Conservation (phyloP, 177 flowering plant genomes). For the Telopea speciosissima region DNA sequence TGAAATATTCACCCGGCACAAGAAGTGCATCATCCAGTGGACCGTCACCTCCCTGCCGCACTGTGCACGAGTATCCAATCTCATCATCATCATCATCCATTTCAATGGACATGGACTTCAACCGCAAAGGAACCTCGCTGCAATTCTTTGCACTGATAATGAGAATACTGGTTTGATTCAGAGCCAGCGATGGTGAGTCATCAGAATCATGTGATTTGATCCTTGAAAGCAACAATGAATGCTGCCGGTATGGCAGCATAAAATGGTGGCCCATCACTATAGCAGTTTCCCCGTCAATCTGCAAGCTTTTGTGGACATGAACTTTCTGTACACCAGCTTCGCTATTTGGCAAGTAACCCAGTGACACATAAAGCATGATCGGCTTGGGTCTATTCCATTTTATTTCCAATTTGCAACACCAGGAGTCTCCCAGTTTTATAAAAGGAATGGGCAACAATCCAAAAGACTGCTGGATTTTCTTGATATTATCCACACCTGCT, state of each 20-base stretch:
- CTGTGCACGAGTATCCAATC: conserved; percentile 26
- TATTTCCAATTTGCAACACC: conserved; percentile 86
- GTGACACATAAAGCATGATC: conserved; percentile 75
- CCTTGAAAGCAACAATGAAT: conserved; percentile 62
- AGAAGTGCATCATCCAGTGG: conserved; percentile 35
- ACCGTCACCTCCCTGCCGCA: conserved; percentile 29
- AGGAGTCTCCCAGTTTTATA: conserved; percentile 54
- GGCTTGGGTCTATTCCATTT: conserved; percentile 94
- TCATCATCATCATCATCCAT: conserved; percentile 38
- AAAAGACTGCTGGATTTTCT: conserved; percentile 81
- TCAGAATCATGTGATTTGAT: conserved; percentile 44
- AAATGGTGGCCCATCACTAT: conserved; percentile 53
- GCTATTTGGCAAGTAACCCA: conserved; percentile 59
- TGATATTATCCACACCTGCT: conserved; percentile 38
- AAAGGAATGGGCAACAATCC: conserved; percentile 81
- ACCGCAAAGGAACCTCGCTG: conserved; percentile 65
- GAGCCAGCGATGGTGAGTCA: conserved; percentile 42
- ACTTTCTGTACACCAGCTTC: conserved; percentile 57
- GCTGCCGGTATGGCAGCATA: conserved; percentile 68
- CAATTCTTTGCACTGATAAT: conserved; percentile 63
- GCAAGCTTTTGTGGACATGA: conserved; percentile 85
- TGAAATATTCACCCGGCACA: conserved; percentile 81
- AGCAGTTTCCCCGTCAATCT: conserved; percentile 82
- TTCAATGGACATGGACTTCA: conserved; percentile 61
- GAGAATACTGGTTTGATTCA: conserved; percentile 58